phyloP scores from a whole-genome alignment of 352 stramenopile species.

The Phytopythium mirpurense region DNA sequence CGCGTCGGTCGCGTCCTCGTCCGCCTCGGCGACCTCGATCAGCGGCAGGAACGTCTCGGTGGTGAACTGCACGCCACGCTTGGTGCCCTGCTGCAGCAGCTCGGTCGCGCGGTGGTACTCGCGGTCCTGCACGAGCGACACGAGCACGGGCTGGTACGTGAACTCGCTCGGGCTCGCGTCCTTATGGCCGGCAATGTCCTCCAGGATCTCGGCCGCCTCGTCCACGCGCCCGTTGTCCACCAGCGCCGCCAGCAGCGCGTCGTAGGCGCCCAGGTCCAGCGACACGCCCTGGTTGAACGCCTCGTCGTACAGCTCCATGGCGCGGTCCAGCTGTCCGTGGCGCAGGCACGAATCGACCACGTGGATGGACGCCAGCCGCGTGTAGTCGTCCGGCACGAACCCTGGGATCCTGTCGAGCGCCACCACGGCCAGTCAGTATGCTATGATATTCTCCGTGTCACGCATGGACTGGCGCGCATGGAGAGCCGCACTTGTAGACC shows the following conservation, averaged over 20 bases:
- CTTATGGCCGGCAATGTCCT: conserved; percentile 34
- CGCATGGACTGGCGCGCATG: too few species aligned
- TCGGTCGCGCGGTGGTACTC: conserved; percentile 42
- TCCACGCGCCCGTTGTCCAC: conserved; percentile 36
- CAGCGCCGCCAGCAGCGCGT: conserved; percentile 39
- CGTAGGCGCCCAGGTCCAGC: conserved; percentile 54
- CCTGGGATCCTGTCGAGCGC: conserved; percentile 14
- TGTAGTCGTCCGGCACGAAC: conserved; percentile 50
- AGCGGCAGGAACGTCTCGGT: conserved; percentile 52
- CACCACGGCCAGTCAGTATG: background rate
- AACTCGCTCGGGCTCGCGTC: conserved; percentile 41
- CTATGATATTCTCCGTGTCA: too few species aligned
- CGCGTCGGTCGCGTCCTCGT: conserved; percentile 44
- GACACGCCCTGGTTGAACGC: conserved; percentile 44
- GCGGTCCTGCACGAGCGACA: conserved; percentile 28
- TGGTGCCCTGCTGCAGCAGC: conserved; percentile 33
- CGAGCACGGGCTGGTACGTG: conserved; percentile 40
- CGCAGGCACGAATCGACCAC: conserved; percentile 61
- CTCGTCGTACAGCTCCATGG: conserved; percentile 63
- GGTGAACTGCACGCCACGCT: conserved; percentile 46
- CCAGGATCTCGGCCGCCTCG: conserved; percentile 45
- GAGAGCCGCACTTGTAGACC: conserved; percentile 23
- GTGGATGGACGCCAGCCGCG: conserved; percentile 59
- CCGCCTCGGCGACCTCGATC: conserved; percentile 36
- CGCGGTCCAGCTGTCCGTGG: conserved; percentile 42